Conservation (phyloP, 108 stramenopile species). For the Fragilaria radians region DNA sequence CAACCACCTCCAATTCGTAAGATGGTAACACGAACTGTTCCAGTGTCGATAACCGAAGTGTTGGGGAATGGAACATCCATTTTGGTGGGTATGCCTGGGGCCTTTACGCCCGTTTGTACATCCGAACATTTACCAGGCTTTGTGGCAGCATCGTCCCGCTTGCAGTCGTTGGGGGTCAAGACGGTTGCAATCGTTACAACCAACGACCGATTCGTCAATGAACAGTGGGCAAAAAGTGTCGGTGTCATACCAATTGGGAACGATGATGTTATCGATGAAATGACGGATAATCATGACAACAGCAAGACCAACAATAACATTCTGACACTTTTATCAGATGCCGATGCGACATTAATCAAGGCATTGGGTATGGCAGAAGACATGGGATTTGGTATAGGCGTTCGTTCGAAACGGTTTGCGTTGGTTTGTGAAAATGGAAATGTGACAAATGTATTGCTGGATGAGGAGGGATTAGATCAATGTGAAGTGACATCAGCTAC, state of each 20-base stretch:
- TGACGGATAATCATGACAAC: neutral
- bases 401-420: constrained; percentile 12
- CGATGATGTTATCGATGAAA: neutral
- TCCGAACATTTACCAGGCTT: neutral
- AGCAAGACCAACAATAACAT: neutral
- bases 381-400: constrained; percentile 12
- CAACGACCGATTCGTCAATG: constrained; percentile 8
- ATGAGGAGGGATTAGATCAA: neutral
- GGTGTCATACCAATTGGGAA: neutral
- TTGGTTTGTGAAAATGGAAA: constrained; percentile 3
- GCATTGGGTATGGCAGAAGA: constrained; percentile 7
- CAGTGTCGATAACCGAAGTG: neutral
- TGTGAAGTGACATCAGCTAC: neutral
- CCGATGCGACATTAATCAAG: neutral
- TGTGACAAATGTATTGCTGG: neutral
- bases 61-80: neutral
- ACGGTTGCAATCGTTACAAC: constrained; percentile 2
- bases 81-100: neutral
- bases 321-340: neutral
- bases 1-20: too few species aligned
- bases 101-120: neutral
- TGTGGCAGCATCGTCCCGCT: neutral
- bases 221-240: neutral
- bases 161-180: neutral
- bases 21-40: neutral